phyloP scores from a whole-genome alignment of 345 rosid species.

The Citrus australasica region DNA sequence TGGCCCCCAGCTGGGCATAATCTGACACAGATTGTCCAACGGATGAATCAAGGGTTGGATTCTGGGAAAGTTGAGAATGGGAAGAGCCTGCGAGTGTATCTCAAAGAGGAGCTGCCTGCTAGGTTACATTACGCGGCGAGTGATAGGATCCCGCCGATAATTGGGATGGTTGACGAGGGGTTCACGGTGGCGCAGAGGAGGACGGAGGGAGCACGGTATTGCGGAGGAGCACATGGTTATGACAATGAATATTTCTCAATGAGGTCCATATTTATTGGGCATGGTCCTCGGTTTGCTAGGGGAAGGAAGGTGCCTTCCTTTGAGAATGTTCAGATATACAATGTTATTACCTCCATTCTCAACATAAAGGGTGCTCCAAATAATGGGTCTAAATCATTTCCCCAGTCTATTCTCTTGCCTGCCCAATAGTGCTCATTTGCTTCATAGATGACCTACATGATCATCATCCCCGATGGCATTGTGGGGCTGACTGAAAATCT shows the following conservation, averaged over 20 bases:
- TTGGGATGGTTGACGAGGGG: slow-evolving; percentile 76
- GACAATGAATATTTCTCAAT: slow-evolving; percentile 87
- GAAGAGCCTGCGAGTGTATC: slow-evolving; percentile 58
- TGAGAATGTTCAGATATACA: slow-evolving; percentile 91
- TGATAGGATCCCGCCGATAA: slow-evolving; percentile 75
- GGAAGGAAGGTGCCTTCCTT: slow-evolving; percentile 89
- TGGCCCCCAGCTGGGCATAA: slow-evolving; percentile 49
- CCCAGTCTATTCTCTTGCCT: slow-evolving; percentile 49
- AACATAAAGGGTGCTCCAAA: slow-evolving; percentile 72
- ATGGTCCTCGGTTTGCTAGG: slow-evolving; percentile 74
- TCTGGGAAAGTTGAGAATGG: slow-evolving; percentile 82
- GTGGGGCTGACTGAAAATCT: no score
- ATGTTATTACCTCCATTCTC: slow-evolving; percentile 69
- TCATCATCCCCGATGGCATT: no score
- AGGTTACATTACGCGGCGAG: slow-evolving; percentile 71
- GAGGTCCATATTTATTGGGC: slow-evolving; percentile 89
- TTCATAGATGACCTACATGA: no score
- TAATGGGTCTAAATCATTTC: slow-evolving; percentile 67
- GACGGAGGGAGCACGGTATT: slow-evolving; percentile 40
- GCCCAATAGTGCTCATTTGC: background rate
- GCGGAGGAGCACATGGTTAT: slow-evolving; percentile 94
- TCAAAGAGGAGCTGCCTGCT: slow-evolving; percentile 77
- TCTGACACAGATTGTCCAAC: slow-evolving; percentile 47
- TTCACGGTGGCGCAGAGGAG: slow-evolving; percentile 72
- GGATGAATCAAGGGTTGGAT: slow-evolving; percentile 72